phyloP scores from a whole-genome alignment of 2,329 filamentous ascomycete genomes.

The Sporothrix inflata region DNA sequence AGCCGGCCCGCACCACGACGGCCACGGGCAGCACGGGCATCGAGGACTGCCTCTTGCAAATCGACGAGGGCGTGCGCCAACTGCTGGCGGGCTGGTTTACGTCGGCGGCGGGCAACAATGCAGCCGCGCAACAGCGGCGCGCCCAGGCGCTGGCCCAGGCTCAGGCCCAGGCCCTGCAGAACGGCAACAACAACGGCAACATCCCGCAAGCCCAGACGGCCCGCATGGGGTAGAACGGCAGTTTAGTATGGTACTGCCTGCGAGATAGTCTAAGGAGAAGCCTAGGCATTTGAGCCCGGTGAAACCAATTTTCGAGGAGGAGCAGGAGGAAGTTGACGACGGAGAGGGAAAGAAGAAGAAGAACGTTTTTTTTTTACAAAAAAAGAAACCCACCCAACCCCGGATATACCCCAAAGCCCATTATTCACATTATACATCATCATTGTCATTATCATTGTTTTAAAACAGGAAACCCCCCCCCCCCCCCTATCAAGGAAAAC shows the following conservation, averaged over 20 bases:
- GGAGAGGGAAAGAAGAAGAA: no score
- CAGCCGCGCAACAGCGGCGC: conserved; percentile 27
- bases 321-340: not conserved
- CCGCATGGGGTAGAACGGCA: conserved; percentile 20
- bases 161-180: conserved; percentile 34
- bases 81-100: conserved; percentile 35
- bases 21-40: conserved; percentile 44
- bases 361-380: not conserved
- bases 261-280: not conserved
- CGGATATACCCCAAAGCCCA: conserved; percentile 4
- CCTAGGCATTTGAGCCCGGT: not conserved
- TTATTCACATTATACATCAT: not conserved
- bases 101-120: conserved; percentile 26
- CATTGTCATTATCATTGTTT: not conserved
- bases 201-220: conserved; percentile 29
- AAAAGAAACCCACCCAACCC: not conserved
- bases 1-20: not conserved
- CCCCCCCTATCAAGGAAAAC: not conserved
- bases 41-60: conserved; percentile 49
- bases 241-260: no score
- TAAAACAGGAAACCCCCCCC: not conserved
- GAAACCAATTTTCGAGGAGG: not conserved
- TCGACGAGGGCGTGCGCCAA: conserved; percentile 52
- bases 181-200: not conserved
- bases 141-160: conserved; percentile 31